phyloP scores from a whole-genome alignment of 148 eudicot species.

The Vaccinium myrtillus region DNA sequence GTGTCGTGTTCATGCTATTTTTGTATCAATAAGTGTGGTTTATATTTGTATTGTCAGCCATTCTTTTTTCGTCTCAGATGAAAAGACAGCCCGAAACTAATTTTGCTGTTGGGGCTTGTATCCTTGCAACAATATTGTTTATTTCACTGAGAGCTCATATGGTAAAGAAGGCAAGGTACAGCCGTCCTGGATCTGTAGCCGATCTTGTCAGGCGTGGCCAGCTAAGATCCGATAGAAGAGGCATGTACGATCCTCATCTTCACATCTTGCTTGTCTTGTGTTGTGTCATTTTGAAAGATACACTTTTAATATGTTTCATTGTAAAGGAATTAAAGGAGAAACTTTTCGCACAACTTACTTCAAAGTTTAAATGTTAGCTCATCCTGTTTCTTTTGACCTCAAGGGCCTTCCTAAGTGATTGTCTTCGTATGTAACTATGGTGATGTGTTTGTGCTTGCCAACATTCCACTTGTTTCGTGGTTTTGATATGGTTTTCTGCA shows the following conservation, averaged over 20 bases:
- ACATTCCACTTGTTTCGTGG: constrained; percentile 12
- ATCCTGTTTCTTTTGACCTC: background rate
- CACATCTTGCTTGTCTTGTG: background rate
- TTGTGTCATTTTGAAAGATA: background rate
- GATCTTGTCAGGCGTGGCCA: constrained; percentile 99
- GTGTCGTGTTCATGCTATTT: background rate
- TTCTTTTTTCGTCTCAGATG: constrained; percentile 39
- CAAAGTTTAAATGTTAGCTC: background rate
- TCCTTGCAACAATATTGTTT: constrained; percentile 51
- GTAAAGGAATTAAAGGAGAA: background rate
- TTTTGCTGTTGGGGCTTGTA: constrained; percentile 51
- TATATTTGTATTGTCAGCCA: background rate
- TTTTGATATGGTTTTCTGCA: constrained; percentile 7
- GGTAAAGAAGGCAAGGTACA: constrained; percentile 43
- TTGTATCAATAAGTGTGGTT: background rate
- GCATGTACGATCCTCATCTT: constrained; percentile 81
- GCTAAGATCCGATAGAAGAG: constrained; percentile 99
- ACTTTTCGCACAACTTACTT: background rate
- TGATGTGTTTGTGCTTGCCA: background rate
- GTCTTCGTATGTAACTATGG: background rate
- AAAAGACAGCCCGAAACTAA: constrained; percentile 47
- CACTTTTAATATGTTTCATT: background rate
- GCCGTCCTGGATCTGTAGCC: constrained; percentile 81
- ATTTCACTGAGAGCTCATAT: constrained; percentile 52
- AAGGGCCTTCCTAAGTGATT: background rate